A percentile compares a stretch with the other conserved stretches of the same genome.
Evolutionary conservation across 2,329 filamentous ascomycete species (phyloP).

Genomic region (Neonectria ditissima): DNA sequence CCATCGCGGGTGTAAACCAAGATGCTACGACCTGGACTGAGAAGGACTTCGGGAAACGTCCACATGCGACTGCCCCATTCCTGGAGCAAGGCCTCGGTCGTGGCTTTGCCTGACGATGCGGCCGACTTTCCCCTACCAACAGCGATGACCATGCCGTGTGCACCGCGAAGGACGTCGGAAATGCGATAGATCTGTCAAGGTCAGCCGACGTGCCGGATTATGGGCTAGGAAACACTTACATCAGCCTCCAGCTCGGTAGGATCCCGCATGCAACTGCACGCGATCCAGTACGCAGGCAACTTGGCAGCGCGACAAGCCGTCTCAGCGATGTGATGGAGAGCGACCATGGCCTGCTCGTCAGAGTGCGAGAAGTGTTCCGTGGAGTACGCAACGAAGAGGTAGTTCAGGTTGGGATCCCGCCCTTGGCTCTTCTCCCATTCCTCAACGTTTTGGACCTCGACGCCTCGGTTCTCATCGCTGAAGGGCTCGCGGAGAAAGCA

Average conservation of each 20-base stretch:
- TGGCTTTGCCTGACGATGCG: constrained; percentile 27
- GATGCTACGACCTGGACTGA: constrained; percentile 41
- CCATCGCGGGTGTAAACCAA: constrained; percentile 42
- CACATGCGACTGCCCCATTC: constrained; percentile 47
- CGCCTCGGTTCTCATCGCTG: constrained; percentile 38
- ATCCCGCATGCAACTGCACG: constrained; percentile 45
- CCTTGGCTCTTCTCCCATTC: constrained; percentile 42
- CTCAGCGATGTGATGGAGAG: constrained; percentile 44
- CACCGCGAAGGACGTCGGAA: constrained; percentile 43
- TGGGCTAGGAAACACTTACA: constrained; percentile 22
- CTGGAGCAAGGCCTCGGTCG: constrained; percentile 40
- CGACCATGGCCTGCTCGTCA: constrained; percentile 40
- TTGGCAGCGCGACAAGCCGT: constrained; percentile 43
- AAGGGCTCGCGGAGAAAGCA: constrained; percentile 42
- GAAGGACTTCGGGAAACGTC: constrained; percentile 45
- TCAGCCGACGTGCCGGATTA: constrained; percentile 10
- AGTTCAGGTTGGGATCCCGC: constrained; percentile 34
- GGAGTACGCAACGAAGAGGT: constrained; percentile 45
- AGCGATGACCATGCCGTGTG: constrained; percentile 42
- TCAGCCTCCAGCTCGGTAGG: constrained; percentile 40
- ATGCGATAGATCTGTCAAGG: constrained; percentile 39
- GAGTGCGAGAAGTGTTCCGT: constrained; percentile 42
- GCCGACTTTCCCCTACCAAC: constrained; percentile 36
- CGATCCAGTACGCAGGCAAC: constrained; percentile 43
- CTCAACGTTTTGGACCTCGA: constrained; percentile 39